These are phyloP conservation scores for Phyllosticta paracitricarpa DNA, from an alignment of 2,329 filamentous ascomycete genomes.

Conservation along the genomic window DNA sequence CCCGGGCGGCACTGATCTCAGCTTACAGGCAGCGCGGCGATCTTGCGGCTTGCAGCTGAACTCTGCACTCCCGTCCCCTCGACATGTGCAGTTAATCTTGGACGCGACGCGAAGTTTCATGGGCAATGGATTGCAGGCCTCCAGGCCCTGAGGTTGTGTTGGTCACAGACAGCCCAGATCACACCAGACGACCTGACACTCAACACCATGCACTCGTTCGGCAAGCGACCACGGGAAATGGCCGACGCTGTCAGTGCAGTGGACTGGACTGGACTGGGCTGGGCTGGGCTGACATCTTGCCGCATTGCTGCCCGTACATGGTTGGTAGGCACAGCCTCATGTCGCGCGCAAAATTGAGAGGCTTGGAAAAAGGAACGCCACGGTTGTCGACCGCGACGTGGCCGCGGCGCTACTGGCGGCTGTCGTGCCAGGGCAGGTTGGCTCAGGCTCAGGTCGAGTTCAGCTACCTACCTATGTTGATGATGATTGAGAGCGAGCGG, in stretches of 20 bases:
- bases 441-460: not conserved
- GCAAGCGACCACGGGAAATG: no score
- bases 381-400: not conserved
- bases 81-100: no score
- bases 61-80: not conserved
- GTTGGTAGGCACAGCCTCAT: not conserved
- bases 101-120: no score
- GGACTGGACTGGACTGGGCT: no score
- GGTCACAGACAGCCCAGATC: no score
- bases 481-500: no score
- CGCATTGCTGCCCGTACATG: not conserved
- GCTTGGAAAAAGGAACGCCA: not conserved
- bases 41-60: not conserved
- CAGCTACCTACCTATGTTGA: no score
- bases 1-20: not conserved
- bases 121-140: no score
- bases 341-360: not conserved
- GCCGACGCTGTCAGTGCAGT: no score
- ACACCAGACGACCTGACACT: no score
- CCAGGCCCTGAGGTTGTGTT: no score
- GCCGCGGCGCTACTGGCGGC: slow-evolving; percentile 1
- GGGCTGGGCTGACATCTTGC: not conserved
- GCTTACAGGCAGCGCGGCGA: not conserved
- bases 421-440: slow-evolving; percentile 7
- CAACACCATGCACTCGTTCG: no score